Percentiles rank a stretch among this genome's conserved stretches.
phyloP scores from a whole-genome alignment of 306 rosid genomes.

The Argentina anserina region DNA sequence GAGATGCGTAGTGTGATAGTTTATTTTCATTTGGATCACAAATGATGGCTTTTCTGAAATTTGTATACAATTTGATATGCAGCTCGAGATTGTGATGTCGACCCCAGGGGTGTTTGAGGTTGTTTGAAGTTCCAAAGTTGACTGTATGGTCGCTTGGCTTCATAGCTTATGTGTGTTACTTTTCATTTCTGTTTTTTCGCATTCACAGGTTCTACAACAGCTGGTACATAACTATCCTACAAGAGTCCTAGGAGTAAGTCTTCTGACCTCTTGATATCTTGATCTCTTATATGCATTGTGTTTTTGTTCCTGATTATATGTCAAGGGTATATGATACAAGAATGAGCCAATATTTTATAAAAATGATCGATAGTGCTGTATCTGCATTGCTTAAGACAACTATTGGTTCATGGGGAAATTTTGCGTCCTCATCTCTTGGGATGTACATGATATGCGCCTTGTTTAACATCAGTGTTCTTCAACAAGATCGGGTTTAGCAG shows the following conservation, averaged over 20 bases:
- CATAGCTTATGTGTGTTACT: constrained; percentile 18
- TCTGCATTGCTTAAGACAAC: background rate
- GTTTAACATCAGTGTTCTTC: background rate
- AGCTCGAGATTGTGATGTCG: constrained; percentile 85
- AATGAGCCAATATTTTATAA: constrained; percentile 15
- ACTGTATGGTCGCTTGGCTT: constrained; percentile 14
- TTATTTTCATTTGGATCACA: background rate
- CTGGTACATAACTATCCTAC: constrained; percentile 70
- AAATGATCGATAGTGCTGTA: constrained; percentile 2
- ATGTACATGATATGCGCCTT: background rate
- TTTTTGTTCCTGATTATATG: constrained; percentile 1
- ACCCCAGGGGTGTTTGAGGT: constrained; percentile 96
- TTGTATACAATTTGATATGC: constrained; percentile 28
- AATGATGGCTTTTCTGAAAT: constrained; percentile 31
- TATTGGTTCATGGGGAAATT: background rate
- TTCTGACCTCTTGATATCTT: constrained; percentile 18
- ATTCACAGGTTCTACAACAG: constrained; percentile 62
- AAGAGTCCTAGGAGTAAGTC: constrained; percentile 58
- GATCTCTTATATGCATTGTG: background rate
- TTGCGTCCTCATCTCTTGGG: background rate
- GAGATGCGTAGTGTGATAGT: background rate
- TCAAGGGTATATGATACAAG: background rate
- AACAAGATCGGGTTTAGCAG: background rate
- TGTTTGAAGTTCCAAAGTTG: constrained; percentile 28
- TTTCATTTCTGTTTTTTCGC: constrained; percentile 10